These are phyloP conservation scores for Polytrichum commune DNA, from an alignment of 225 moss, liverwort and hornwort species.

Conservation along the genomic window DNA sequence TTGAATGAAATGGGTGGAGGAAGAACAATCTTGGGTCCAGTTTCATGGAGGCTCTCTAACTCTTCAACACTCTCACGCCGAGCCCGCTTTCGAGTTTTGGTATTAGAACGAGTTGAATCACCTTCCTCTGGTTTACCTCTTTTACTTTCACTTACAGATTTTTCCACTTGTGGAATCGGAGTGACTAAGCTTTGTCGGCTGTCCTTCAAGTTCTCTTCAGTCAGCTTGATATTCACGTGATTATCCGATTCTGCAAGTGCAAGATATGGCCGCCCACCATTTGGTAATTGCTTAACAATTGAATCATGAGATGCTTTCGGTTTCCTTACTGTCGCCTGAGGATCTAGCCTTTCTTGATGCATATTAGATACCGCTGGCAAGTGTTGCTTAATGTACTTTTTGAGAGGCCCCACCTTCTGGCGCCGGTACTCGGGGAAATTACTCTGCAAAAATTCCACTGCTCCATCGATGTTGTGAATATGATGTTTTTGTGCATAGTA, in stretches of 20 bases:
- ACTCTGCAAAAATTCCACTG: constrained; percentile 59
- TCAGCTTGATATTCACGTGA: constrained; percentile 17
- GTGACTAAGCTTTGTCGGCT: constrained; percentile 18
- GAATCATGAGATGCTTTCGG: constrained; percentile 28
- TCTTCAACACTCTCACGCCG: constrained; percentile 30
- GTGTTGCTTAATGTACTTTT: constrained; percentile 54
- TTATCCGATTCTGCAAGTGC: constrained; percentile 8
- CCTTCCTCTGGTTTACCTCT: constrained; percentile 15
- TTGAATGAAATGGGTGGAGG: constrained; percentile 76
- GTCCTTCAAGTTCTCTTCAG: constrained; percentile 7
- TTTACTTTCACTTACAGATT: constrained; percentile 36
- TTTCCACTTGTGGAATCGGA: constrained; percentile 21
- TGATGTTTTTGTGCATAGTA: constrained; percentile 65
- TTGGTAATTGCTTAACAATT: constrained; percentile 25
- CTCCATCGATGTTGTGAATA: constrained; percentile 54
- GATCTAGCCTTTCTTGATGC: too few species aligned
- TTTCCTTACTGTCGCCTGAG: too few species aligned
- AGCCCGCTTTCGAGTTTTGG: constrained; percentile 51
- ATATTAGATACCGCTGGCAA: constrained; percentile 42
- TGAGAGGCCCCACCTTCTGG: constrained; percentile 25
- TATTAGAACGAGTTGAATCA: constrained; percentile 25
- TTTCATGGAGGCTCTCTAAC: constrained; percentile 25
- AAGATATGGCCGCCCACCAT: constrained; percentile 33
- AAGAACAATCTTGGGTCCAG: constrained; percentile 18
- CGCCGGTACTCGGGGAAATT: constrained; percentile 72